Percentiles rank a stretch among this genome's conserved stretches.
Conservation (phyloP, 2,329 filamentous ascomycete species). For the Rhynchosporium agropyri region DNA sequence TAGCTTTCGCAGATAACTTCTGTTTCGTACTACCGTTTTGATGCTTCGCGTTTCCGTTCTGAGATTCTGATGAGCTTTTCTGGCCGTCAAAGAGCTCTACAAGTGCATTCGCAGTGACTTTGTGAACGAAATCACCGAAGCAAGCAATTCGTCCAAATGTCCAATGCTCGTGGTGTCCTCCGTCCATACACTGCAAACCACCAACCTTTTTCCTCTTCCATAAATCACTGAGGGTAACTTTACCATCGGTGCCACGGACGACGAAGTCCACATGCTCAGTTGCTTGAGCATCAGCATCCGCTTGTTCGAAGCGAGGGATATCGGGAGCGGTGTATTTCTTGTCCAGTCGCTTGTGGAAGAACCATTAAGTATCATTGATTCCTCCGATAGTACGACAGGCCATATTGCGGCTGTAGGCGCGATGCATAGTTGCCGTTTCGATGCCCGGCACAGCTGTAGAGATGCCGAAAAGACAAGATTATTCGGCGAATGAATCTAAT, state of each 20-base stretch:
- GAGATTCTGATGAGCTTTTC: not conserved
- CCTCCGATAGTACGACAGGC: conserved; percentile 28
- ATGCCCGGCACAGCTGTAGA: conserved; percentile 21
- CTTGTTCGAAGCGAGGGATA: conserved; percentile 30
- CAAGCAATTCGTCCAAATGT: conserved; percentile 29
- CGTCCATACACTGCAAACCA: conserved; percentile 26
- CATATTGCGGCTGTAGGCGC: conserved; percentile 19
- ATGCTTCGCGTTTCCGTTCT: not conserved
- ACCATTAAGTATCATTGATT: conserved; percentile 26
- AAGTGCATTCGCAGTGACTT: conserved; percentile 35
- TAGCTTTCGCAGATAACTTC: not conserved
- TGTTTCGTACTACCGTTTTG: not conserved
- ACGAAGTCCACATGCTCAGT: conserved; percentile 11
- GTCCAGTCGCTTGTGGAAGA: conserved; percentile 26
- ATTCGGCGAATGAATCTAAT: conserved; percentile 25
- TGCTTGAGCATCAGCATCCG: conserved; percentile 23
- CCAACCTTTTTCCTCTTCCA: conserved; percentile 20
- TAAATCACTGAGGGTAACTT: conserved; percentile 28
- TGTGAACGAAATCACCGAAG: conserved; percentile 32
- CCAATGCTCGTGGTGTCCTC: conserved; percentile 31
- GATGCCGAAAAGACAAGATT: conserved; percentile 32
- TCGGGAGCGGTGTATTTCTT: conserved; percentile 21
- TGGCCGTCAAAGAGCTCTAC: conserved; percentile 4
- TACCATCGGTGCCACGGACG: conserved; percentile 16
- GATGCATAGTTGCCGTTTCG: conserved; percentile 20